These are phyloP conservation scores for Termitomyces titanicus DNA, from an alignment of 768 basidiomycete species.

Conservation along the genomic window DNA sequence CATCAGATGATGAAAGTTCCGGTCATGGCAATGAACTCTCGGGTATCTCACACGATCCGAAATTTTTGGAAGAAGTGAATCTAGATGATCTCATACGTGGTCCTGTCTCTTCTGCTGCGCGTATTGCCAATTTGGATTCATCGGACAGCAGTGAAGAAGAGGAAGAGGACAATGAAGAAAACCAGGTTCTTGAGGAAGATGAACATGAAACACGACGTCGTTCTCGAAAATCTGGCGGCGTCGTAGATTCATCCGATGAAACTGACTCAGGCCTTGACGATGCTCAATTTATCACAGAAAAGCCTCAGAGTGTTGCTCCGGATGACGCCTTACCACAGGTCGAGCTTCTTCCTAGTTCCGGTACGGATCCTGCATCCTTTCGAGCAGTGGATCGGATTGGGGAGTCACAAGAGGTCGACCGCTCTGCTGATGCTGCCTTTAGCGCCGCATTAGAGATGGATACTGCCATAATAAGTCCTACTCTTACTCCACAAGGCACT, in stretches of 20 bases:
- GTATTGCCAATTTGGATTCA: constrained; percentile 32
- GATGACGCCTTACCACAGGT: not conserved
- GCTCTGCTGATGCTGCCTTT: constrained; percentile 30
- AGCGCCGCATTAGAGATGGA: constrained; percentile 31
- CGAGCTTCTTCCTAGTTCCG: constrained; percentile 1
- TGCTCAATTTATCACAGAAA: constrained; percentile 23
- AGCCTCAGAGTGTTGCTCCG: not conserved
- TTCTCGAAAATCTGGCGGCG: constrained; percentile 21
- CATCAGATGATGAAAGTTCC: constrained; percentile 3
- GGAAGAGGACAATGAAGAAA: constrained; percentile 34
- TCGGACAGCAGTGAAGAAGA: constrained; percentile 40
- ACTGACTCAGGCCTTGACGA: constrained; percentile 36
- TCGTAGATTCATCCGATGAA: constrained; percentile 20
- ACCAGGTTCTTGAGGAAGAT: constrained; percentile 32
- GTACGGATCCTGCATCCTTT: constrained; percentile 22
- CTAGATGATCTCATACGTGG: constrained; percentile 37
- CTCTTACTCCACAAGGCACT: not conserved
- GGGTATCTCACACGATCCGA: constrained; percentile 19
- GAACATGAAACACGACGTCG: constrained; percentile 23
- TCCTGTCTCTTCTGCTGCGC: constrained; percentile 23
- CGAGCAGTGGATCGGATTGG: constrained; percentile 25
- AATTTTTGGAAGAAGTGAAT: constrained; percentile 28
- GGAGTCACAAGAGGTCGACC: constrained; percentile 29
- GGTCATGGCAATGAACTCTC: constrained; percentile 14
- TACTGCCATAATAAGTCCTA: constrained; percentile 12